phyloP scores from a whole-genome alignment of 2,329 filamentous ascomycete species.

The Zarea fungicola region DNA sequence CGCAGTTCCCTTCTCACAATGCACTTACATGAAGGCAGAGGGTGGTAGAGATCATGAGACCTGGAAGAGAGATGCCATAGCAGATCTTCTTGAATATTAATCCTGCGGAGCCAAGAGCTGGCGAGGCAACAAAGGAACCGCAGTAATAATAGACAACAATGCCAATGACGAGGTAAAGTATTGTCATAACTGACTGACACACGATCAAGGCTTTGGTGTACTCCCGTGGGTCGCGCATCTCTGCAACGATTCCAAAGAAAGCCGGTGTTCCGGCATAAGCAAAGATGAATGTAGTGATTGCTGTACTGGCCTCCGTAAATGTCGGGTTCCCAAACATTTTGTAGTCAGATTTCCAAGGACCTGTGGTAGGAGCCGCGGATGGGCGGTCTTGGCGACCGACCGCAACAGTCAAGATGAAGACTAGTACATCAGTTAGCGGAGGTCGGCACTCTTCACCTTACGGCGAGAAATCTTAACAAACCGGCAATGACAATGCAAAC shows the following conservation, averaged over 20 bases:
- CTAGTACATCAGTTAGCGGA: too few species aligned
- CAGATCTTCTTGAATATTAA: constrained; percentile 35
- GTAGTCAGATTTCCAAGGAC: constrained; percentile 23
- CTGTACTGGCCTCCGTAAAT: constrained; percentile 26
- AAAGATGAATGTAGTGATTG: constrained; percentile 30
- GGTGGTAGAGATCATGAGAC: constrained; percentile 24
- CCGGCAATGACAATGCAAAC: constrained; percentile 23
- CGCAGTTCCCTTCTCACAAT: neutral
- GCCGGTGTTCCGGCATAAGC: constrained; percentile 32
- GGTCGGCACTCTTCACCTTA: too few species aligned
- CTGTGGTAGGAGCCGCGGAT: constrained; percentile 19
- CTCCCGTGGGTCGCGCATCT: constrained; percentile 27
- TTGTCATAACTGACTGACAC: constrained; percentile 23
- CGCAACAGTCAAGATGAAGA: constrained; percentile 25
- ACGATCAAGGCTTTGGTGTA: constrained; percentile 25
- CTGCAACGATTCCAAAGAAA: constrained; percentile 28
- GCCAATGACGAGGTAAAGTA: constrained; percentile 28
- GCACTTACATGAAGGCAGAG: constrained; percentile 25
- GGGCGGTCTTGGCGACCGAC: constrained; percentile 27
- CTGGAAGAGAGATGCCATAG: constrained; percentile 35
- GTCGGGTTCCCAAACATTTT: constrained; percentile 25
- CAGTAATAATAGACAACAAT: constrained; percentile 41
- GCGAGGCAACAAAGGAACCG: constrained; percentile 41
- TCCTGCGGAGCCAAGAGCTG: constrained; percentile 42
- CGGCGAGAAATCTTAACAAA: too few species aligned